These are phyloP conservation scores for Jatropha podagrica DNA, from an alignment of 441 rosid genomes.

Conservation along the genomic window DNA sequence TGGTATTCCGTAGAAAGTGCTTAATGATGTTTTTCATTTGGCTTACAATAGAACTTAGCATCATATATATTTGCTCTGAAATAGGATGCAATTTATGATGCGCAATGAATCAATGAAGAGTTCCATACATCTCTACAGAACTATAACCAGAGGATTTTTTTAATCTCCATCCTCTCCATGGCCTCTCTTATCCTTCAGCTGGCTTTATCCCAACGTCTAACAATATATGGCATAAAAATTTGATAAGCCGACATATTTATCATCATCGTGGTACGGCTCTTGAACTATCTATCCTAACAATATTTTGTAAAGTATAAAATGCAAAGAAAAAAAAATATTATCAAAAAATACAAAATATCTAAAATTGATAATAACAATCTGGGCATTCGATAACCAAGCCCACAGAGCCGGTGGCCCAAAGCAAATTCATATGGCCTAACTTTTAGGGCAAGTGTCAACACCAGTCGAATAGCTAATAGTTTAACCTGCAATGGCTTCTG, in stretches of 20 bases:
- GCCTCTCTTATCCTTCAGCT: slow-evolving; percentile 48
- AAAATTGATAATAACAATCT: no score
- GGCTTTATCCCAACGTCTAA: slow-evolving; percentile 59
- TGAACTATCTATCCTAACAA: no score
- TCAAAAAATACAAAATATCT: no score
- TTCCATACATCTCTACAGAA: slow-evolving; percentile 46
- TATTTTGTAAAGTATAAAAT: no score
- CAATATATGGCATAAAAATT: slow-evolving; percentile 49
- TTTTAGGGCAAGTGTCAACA: no score
- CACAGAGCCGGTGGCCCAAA: no score
- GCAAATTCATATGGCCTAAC: no score
- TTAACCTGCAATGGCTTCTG: no score
- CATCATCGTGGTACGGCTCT: slow-evolving; percentile 31
- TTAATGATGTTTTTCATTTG: slow-evolving; percentile 42
- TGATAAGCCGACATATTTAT: slow-evolving; percentile 62
- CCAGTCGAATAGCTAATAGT: no score
- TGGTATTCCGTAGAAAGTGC: no score
- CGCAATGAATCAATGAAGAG: slow-evolving; percentile 58
- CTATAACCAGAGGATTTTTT: slow-evolving; percentile 75
- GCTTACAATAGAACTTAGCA: slow-evolving; percentile 38
- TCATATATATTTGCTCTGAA: slow-evolving; percentile 39
- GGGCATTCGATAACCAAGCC: no score
- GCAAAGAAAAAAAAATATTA: no score
- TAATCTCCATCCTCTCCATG: slow-evolving; percentile 71
- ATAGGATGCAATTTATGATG: slow-evolving; percentile 56